phyloP scores from a whole-genome alignment of 495 filamentous ascomycete species.

The Apiosordaria backusii region DNA sequence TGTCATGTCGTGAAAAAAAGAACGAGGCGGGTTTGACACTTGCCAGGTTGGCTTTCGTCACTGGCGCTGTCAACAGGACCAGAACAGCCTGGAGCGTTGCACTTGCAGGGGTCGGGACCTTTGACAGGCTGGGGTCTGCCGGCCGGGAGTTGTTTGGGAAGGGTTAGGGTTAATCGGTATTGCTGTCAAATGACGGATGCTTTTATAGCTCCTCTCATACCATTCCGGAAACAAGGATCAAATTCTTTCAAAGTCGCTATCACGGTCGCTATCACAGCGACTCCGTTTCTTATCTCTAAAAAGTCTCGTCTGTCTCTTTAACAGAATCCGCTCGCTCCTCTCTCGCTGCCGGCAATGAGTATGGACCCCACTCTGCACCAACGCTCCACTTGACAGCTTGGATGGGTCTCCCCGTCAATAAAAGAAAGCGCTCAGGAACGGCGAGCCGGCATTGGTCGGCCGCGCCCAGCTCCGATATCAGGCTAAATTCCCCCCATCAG shows the following conservation, averaged over 20 bases:
- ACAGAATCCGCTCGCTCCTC: background rate
- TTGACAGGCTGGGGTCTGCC: background rate
- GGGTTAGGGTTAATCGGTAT: constrained; percentile 1
- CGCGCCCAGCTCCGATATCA: constrained; percentile 15
- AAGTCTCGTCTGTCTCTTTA: background rate
- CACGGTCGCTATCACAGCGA: no score
- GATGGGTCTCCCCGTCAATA: background rate
- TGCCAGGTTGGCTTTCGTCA: constrained; percentile 16
- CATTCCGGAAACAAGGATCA: no score
- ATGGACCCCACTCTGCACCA: background rate
- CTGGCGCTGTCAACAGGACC: background rate
- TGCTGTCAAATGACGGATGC: background rate
- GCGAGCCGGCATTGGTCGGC: constrained; percentile 22
- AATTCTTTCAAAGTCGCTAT: no score
- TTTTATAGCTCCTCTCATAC: no score
- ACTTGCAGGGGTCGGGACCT: background rate
- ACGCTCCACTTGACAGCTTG: background rate
- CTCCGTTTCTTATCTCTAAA: no score
- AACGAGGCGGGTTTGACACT: constrained; percentile 6
- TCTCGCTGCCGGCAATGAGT: background rate
- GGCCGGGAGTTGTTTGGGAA: background rate
- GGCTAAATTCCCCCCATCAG: constrained; percentile 25
- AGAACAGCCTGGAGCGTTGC: background rate
- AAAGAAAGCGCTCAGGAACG: background rate
- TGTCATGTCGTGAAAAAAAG: constrained; percentile 3